These are phyloP conservation scores for Salicornia ramosissima DNA, from an alignment of 148 eudicot genomes.

Conservation along the genomic window DNA sequence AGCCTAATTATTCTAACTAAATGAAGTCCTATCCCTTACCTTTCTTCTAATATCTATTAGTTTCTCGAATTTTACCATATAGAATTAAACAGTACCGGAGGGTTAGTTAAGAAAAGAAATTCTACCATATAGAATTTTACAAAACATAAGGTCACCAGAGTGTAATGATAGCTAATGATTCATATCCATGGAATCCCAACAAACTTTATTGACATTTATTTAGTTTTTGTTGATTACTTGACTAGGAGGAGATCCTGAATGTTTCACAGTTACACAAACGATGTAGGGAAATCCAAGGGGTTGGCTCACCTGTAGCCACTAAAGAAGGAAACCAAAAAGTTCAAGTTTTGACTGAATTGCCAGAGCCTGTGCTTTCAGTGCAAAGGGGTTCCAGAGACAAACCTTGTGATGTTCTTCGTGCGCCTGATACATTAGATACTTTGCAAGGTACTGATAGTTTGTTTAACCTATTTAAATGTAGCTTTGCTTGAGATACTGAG, in stretches of 20 bases:
- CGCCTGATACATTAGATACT: slow-evolving; percentile 63
- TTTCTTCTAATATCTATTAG: no score
- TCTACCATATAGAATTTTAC: no score
- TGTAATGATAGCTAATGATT: background rate
- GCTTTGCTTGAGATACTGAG: slow-evolving; percentile 2
- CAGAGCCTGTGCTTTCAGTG: slow-evolving; percentile 18
- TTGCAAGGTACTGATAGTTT: slow-evolving; percentile 46
- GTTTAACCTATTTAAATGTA: background rate
- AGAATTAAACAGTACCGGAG: no score
- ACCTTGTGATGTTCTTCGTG: slow-evolving; percentile 40
- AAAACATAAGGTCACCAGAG: no score
- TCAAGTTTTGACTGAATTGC: slow-evolving; percentile 24
- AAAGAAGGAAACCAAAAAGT: slow-evolving; percentile 31
- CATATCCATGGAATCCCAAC: background rate
- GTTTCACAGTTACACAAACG: slow-evolving; percentile 50
- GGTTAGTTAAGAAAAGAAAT: no score
- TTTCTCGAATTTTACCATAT: no score
- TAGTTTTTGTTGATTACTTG: background rate
- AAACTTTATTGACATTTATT: background rate
- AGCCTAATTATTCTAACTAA: no score
- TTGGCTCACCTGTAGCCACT: slow-evolving; percentile 20
- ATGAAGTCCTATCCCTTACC: no score
- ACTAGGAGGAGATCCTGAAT: slow-evolving; percentile 25
- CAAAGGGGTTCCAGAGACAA: slow-evolving; percentile 27
- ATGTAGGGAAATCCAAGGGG: slow-evolving; percentile 24